Conservation (phyloP, 805 yeast genomes). For the Pichia heedii region DNA sequence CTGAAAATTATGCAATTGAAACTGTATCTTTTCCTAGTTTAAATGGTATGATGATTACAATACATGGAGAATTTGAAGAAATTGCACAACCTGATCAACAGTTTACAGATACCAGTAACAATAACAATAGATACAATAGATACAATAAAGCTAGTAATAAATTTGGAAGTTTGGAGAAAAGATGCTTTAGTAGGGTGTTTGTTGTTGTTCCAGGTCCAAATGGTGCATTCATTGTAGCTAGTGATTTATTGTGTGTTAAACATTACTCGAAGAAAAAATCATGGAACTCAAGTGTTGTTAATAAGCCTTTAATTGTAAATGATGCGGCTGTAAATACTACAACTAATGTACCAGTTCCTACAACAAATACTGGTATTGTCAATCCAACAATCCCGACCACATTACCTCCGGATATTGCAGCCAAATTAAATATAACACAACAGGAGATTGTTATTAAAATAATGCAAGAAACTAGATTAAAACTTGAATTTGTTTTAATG, state of each 20-base stretch:
- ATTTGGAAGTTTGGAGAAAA: slow-evolving; percentile 36
- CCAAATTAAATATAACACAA: slow-evolving; percentile 45
- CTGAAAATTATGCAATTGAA: slow-evolving; percentile 68
- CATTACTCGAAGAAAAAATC: slow-evolving; percentile 45
- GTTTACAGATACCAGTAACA: slow-evolving; percentile 5
- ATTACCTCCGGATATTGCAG: slow-evolving; percentile 46
- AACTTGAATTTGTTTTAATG: slow-evolving; percentile 71
- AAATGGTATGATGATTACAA: slow-evolving; percentile 63
- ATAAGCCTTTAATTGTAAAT: too few relatives aligned
- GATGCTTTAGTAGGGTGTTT: slow-evolving; percentile 82
- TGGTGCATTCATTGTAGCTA: slow-evolving; percentile 73
- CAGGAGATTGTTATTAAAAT: slow-evolving; percentile 57
- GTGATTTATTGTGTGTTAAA: slow-evolving; percentile 70
- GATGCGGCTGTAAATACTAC: slow-evolving; percentile 1
- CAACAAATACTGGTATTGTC: slow-evolving; percentile 9
- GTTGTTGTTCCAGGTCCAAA: slow-evolving; percentile 61
- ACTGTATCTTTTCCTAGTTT: slow-evolving; percentile 62
- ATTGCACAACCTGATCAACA: slow-evolving; percentile 26
- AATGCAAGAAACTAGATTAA: slow-evolving; percentile 64
- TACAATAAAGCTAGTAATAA: slow-evolving; percentile 13
- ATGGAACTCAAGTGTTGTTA: too few relatives aligned
- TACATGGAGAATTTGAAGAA: slow-evolving; percentile 86
- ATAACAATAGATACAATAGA: slow-evolving; percentile 14
- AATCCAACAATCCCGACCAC: slow-evolving; percentile 8
- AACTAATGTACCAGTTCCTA: slow-evolving; percentile 8